Conservation (phyloP, 495 filamentous ascomycete species). For the Lophiostoma macrostomum region DNA sequence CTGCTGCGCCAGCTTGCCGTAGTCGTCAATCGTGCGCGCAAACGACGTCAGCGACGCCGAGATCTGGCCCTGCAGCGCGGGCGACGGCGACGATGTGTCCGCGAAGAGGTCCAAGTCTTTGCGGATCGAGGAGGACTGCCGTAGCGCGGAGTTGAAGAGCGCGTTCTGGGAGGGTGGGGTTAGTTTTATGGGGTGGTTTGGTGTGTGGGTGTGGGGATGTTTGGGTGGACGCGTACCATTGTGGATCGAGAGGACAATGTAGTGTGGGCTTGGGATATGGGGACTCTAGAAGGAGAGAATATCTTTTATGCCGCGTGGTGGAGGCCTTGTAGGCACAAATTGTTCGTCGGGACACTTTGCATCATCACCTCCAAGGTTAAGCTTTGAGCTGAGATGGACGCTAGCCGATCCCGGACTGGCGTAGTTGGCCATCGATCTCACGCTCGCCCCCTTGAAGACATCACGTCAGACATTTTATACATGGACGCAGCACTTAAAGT, state of each 20-base stretch:
- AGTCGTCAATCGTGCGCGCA: conserved; percentile 89
- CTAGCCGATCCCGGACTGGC: conserved; percentile 1
- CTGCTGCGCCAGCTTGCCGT: conserved; percentile 76
- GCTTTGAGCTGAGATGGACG: conserved; percentile 1
- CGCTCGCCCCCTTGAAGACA: too few species aligned
- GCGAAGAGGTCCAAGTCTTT: conserved; percentile 75
- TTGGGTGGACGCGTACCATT: neutral
- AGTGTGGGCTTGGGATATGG: neutral
- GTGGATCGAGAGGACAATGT: neutral
- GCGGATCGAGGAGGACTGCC: conserved; percentile 84
- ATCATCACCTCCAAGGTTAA: conserved; percentile 3
- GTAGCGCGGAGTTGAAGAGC: conserved; percentile 91
- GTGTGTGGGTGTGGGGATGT: neutral
- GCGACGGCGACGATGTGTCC: conserved; percentile 57
- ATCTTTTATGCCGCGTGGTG: neutral
- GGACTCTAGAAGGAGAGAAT: neutral
- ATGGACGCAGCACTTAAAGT: too few species aligned
- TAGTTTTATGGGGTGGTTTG: neutral
- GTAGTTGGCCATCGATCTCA: too few species aligned
- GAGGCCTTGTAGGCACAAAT: conserved; percentile 13
- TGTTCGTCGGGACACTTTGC: conserved; percentile 16
- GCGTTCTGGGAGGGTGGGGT: conserved; percentile 59
- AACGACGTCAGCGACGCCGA: conserved; percentile 85
- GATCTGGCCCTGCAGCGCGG: conserved; percentile 72
- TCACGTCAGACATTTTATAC: too few species aligned